phyloP scores from a whole-genome alignment of 495 filamentous ascomycete genomes.

The Podospora fimiseda region DNA sequence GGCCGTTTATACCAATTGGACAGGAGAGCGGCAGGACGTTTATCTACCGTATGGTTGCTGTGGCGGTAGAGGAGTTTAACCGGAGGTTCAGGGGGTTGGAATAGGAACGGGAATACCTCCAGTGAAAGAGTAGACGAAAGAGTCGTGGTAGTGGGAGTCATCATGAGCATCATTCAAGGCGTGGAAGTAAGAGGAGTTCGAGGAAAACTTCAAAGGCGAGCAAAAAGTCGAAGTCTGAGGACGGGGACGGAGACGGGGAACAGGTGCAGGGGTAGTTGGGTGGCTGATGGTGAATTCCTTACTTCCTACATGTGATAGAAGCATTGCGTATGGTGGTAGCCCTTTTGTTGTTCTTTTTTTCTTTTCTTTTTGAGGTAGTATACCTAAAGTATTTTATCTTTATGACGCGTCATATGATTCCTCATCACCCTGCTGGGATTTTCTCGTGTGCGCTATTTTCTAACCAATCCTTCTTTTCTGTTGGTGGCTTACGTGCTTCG shows the following conservation, averaged over 20 bases:
- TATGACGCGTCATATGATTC: no score
- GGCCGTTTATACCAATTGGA: constrained; percentile 88
- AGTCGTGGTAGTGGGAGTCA: background rate
- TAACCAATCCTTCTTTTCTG: no score
- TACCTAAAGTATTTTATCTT: no score
- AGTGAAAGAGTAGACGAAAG: background rate
- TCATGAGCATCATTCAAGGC: background rate
- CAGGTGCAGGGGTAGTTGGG: background rate
- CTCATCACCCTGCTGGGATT: no score
- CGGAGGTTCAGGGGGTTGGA: constrained; percentile 43
- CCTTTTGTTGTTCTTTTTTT: background rate
- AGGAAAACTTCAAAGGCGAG: background rate
- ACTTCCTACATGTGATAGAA: no score
- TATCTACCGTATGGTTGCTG: constrained; percentile 59
- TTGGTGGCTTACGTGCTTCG: no score
- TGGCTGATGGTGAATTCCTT: no score
- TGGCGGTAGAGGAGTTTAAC: constrained; percentile 55
- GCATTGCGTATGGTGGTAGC: no score
- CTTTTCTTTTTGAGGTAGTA: background rate
- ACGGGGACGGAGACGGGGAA: background rate
- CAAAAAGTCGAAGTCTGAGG: background rate
- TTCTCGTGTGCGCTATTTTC: no score
- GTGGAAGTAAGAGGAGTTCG: background rate
- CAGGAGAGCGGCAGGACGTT: constrained; percentile 86
- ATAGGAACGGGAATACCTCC: constrained; percentile 13